Conservation (phyloP, 2,329 filamentous ascomycete species). For the Colletotrichum aenigma region DNA sequence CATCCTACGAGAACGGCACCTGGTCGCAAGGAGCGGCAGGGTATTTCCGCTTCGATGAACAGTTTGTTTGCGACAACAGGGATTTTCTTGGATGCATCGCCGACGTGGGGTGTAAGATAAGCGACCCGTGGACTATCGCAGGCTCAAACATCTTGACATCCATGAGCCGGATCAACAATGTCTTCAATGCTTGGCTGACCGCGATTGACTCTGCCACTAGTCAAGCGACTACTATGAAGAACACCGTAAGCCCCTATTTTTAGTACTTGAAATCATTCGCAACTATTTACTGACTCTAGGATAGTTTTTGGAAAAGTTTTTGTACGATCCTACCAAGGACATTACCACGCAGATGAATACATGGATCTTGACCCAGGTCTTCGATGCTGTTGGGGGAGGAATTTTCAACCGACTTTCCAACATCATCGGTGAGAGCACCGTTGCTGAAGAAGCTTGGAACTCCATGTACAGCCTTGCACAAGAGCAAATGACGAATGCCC, state of each 20-base stretch:
- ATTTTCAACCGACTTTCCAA: neutral
- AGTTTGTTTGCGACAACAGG: neutral
- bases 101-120: neutral
- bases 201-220: neutral
- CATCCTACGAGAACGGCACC: neutral
- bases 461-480: neutral
- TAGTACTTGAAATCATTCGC: neutral
- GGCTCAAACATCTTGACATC: neutral
- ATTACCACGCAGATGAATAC: neutral
- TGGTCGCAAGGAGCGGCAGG: neutral
- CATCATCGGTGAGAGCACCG: neutral
- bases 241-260: neutral
- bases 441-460: neutral
- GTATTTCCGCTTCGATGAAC: neutral
- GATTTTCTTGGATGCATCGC: neutral
- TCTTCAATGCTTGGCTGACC: neutral
- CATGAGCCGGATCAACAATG: neutral
- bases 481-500: neutral
- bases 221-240: neutral
- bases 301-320: neutral
- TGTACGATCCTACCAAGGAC: neutral
- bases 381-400: neutral
- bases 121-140: neutral
- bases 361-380: neutral
- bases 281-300: neutral